A percentile compares a stretch with the other conserved stretches of the same genome.
phyloP scores from a whole-genome alignment of 1,139 yeast genomes.

The Magnusiomyces tetraspermus region DNA sequence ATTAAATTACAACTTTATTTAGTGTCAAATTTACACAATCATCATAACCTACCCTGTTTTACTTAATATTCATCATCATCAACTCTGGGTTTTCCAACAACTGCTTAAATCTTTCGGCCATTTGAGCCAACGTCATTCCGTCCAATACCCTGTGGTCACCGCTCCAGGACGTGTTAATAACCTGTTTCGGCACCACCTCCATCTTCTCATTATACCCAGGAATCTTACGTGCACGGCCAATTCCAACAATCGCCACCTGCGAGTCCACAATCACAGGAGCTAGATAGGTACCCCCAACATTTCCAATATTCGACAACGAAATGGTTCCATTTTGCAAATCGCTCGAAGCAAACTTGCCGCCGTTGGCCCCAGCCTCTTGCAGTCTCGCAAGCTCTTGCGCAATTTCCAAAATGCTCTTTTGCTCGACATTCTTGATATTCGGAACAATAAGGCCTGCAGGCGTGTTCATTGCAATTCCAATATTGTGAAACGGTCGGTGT shows the following conservation, averaged over 20 bases:
- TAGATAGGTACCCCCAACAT: constrained; percentile 68
- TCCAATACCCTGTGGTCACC: constrained; percentile 33
- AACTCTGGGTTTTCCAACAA: constrained; percentile 26
- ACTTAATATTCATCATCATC: constrained; percentile 22
- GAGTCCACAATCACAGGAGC: constrained; percentile 50
- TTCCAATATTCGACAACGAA: constrained; percentile 70
- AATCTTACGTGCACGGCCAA: constrained; percentile 26
- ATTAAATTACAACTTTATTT: too few species aligned
- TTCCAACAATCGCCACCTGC: constrained; percentile 31
- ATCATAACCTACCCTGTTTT: constrained; percentile 4
- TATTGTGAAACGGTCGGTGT: constrained; percentile 31
- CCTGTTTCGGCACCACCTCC: constrained; percentile 25
- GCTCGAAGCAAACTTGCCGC: constrained; percentile 52
- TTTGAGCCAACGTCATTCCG: constrained; percentile 31
- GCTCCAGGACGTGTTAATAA: constrained; percentile 31
- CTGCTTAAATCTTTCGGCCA: constrained; percentile 27
- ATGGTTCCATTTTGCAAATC: constrained; percentile 72
- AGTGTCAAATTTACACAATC: too few species aligned
- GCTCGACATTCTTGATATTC: constrained; percentile 59
- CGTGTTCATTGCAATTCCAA: constrained; percentile 64
- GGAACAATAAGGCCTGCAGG: constrained; percentile 71
- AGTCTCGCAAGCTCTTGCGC: constrained; percentile 50
- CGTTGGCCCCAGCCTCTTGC: constrained; percentile 52
- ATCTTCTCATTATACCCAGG: constrained; percentile 23
- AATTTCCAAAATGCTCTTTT: constrained; percentile 51